Percentiles rank a stretch among this genome's conserved stretches.
Evolutionary conservation across 23 red algal species (phyloP).

Genomic region (Pyropia yezoensis): DNA sequence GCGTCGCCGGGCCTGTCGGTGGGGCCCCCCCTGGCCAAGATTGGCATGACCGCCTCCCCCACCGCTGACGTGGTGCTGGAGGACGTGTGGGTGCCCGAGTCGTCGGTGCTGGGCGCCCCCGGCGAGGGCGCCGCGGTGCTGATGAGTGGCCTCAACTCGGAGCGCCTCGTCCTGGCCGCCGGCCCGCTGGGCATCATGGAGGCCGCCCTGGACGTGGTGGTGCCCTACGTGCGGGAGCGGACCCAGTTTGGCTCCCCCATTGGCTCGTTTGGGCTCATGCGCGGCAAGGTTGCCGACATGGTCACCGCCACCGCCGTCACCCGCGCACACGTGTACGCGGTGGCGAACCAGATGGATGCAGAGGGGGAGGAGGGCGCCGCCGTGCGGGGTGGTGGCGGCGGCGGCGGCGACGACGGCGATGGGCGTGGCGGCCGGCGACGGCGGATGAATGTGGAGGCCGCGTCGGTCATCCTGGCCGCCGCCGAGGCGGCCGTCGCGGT

Average conservation of each 20-base stretch:
- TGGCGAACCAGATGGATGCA: no score
- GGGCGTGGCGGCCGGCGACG: neutral
- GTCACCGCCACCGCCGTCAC: slow-evolving; percentile 3
- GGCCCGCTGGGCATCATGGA: slow-evolving; percentile 65
- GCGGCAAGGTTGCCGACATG: slow-evolving; percentile 58
- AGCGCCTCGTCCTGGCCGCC: slow-evolving; percentile 36
- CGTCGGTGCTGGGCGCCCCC: slow-evolving; percentile 21
- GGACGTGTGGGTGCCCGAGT: slow-evolving; percentile 25
- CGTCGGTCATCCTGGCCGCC: neutral
- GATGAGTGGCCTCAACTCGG: slow-evolving; percentile 47
- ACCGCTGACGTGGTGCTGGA: slow-evolving; percentile 61
- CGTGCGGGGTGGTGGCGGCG: no score
- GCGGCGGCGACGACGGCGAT: neutral
- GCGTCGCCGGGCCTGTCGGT: slow-evolving; percentile 10
- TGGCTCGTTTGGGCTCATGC: slow-evolving; percentile 41
- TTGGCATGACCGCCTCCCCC: slow-evolving; percentile 50
- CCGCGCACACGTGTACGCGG: no score
- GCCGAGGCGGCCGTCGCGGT: slow-evolving; percentile 24
- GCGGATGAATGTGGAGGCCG: neutral
- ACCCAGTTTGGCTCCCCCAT: slow-evolving; percentile 55
- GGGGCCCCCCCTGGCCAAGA: slow-evolving; percentile 42
- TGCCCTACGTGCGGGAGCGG: slow-evolving; percentile 50
- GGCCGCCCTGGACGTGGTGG: slow-evolving; percentile 42
- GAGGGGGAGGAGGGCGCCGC: no score
- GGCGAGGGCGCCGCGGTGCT: slow-evolving; percentile 29